phyloP scores from a whole-genome alignment of 2,329 filamentous ascomycete genomes.

The Didymosphaeria variabile region DNA sequence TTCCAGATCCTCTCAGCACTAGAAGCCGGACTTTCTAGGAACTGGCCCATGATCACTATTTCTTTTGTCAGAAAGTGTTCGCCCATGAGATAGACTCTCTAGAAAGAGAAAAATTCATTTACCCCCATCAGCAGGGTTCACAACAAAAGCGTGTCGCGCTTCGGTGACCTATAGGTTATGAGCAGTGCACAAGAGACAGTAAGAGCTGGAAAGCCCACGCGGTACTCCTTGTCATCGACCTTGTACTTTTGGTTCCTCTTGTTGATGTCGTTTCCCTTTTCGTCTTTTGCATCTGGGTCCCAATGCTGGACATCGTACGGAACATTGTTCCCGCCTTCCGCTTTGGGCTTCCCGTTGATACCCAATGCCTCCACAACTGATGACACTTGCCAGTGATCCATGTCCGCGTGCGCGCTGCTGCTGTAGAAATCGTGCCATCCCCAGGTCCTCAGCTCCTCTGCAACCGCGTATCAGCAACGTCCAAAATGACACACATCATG shows the following conservation, averaged over 20 bases:
- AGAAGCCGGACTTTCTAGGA: not conserved
- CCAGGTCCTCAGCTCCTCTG: slow-evolving; percentile 24
- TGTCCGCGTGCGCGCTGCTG: slow-evolving; percentile 20
- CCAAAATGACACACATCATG: not conserved
- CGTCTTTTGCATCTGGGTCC: slow-evolving; percentile 17
- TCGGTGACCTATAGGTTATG: slow-evolving; percentile 24
- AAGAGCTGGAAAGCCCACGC: slow-evolving; percentile 10
- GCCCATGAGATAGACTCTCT: not conserved
- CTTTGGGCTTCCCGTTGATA: slow-evolving; percentile 19
- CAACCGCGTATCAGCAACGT: not conserved
- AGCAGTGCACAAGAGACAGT: not conserved
- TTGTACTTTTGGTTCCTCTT: slow-evolving; percentile 29
- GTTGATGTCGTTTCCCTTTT: slow-evolving; percentile 19
- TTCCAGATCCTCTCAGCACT: slow-evolving; percentile 1
- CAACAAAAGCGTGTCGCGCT: slow-evolving; percentile 27
- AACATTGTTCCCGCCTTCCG: slow-evolving; percentile 25
- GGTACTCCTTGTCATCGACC: slow-evolving; percentile 21
- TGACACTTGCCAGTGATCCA: slow-evolving; percentile 23
- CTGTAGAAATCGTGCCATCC: slow-evolving; percentile 21
- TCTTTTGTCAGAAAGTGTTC: not conserved
- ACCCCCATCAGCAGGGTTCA: slow-evolving; percentile 22
- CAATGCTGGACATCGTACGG: slow-evolving; percentile 28
- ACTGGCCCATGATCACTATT: slow-evolving; percentile 15
- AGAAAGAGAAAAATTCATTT: not conserved
- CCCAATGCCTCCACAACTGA: slow-evolving; percentile 18